Conservation (phyloP, 176 grass and related monocot species). For the Typha latifolia region DNA sequence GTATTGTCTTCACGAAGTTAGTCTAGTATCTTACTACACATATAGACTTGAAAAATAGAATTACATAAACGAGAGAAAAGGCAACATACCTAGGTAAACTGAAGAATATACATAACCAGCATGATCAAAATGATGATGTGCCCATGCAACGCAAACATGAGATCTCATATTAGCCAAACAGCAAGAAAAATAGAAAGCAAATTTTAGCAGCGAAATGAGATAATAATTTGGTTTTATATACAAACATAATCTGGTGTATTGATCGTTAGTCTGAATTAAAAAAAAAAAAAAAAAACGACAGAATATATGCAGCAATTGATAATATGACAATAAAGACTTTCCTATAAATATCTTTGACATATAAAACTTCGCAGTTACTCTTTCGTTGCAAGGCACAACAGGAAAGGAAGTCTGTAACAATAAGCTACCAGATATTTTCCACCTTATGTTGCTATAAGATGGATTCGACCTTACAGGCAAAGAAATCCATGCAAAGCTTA, state of each 20-base stretch:
- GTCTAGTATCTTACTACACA: neutral
- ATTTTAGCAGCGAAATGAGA: neutral
- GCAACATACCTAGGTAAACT: constrained; percentile 75
- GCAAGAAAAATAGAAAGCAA: neutral
- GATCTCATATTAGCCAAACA: constrained; percentile 22
- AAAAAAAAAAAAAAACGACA: neutral
- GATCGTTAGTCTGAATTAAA: neutral
- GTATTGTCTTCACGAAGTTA: constrained; percentile 12
- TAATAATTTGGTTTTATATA: no score
- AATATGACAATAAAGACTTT: no score
- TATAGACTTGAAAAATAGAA: neutral
- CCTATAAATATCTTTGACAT: no score
- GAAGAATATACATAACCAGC: constrained; percentile 18
- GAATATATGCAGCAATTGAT: no score
- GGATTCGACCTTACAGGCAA: no score
- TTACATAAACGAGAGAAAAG: neutral
- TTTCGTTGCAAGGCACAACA: no score
- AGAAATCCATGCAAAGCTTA: no score
- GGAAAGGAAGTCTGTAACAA: no score
- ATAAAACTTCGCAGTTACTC: no score
- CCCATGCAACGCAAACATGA: constrained; percentile 20
- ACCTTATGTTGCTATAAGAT: no score
- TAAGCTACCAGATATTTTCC: no score
- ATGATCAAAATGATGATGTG: constrained; percentile 1
- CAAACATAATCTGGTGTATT: neutral